Evolutionary conservation across 2,329 filamentous ascomycete species (phyloP), one percentile per base, ranked within the genome.

Genomic region (Macrophomina phaseolina): DNA sequence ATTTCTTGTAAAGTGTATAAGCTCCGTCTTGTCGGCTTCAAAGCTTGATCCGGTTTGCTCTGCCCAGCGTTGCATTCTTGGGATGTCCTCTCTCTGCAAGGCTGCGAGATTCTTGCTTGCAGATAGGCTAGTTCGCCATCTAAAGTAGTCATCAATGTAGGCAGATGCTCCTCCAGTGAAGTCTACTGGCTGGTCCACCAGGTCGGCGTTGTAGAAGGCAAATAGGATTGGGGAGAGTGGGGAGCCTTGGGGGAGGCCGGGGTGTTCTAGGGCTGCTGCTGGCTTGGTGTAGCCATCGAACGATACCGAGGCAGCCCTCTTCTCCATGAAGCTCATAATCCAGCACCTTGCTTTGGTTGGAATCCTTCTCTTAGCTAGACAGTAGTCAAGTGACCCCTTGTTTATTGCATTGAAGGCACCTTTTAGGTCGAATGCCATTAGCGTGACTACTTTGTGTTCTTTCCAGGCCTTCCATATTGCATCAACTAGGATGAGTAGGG

Each of bases 1-100:
- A 4, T 51, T 69, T 61, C 72, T 69, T 4, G 71, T 77, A 8
- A 77, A 49, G 58, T 77, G 70, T 30, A 77, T 76, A 0, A 76
- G 68, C 30, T 74, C 70, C 2, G 70, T 75, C 63, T 77, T 76
- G 40, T 76, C 70, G 0, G 71, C 73, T 8, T 69, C 64, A 66
- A 77, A 78, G 51, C 51, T 14, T 34, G 9, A 55, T 34, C 51
- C 51, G 1, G 51, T 55, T 34, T 55, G 9, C 34, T 55, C 30
- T 34, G 9, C 51, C 51, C 28, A 55, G 9, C 51, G 23, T 16
- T 55, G 51, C 12, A 55, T 55, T 28, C 51, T 34, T 55, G 28
- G 51, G 5, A 55, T 55, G 36, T 55, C 51, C 32, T 55, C 51
- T 34, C 30, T 34, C 18, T 55, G 28, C 2, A 55, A 28, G 12